Conservation (phyloP, 331 rosid species). For the Prunus yedoensis region DNA sequence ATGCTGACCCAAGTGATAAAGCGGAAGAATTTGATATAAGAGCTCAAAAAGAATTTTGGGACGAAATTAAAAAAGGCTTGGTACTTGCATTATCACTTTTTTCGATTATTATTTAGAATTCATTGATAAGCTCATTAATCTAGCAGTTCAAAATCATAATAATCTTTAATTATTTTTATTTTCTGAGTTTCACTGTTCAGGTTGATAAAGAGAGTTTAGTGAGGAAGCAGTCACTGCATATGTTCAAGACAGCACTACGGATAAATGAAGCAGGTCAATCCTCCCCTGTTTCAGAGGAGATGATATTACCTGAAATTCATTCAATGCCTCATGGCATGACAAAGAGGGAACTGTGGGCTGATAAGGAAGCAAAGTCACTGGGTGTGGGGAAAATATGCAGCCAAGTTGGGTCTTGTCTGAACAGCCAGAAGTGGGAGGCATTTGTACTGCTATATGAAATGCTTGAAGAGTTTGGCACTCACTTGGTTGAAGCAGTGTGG, state of each 20-base stretch:
- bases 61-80: constrained; percentile 79
- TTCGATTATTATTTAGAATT: constrained; percentile 19
- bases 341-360: constrained; percentile 82
- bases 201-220: constrained; percentile 82
- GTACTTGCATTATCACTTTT: constrained; percentile 41
- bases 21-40: constrained; percentile 55
- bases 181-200: constrained; percentile 40
- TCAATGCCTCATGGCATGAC: constrained; percentile 49
- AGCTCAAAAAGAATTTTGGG: constrained; percentile 76
- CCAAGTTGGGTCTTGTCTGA: constrained; percentile 38
- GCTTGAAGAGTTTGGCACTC: constrained; percentile 98
- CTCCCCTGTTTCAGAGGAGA: constrained; percentile 17
- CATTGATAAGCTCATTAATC: constrained; percentile 12
- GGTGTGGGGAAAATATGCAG: constrained; percentile 66
- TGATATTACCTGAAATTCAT: constrained; percentile 16
- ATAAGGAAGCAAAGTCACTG: constrained; percentile 81
- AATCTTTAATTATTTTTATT: background rate
- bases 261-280: constrained; percentile 32
- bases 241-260: constrained; percentile 57
- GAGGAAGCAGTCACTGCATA: constrained; percentile 83
- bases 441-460: constrained; percentile 86
- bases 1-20: constrained; percentile 25
- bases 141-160: constrained; percentile 23
- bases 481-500: constrained; percentile 99
- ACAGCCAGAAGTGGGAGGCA: constrained; percentile 76